A percentile compares a stretch with the other conserved stretches of the same genome.
These are phyloP conservation scores for Sergeia podlipaevii DNA, from an alignment of 208 protist species.

Conservation along the genomic window DNA sequence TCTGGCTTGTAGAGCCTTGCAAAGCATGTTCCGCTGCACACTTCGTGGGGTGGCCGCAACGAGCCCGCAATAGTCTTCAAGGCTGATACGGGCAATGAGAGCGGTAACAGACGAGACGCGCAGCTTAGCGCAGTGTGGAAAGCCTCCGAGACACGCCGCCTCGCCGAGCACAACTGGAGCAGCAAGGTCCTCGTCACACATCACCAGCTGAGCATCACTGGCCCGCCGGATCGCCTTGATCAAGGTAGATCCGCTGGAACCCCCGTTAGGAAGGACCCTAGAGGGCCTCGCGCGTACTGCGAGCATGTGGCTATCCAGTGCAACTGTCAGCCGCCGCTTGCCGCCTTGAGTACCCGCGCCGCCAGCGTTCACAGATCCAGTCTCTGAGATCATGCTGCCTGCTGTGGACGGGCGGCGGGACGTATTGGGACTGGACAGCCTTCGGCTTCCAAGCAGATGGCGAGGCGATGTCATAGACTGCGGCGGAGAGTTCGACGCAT, in stretches of 20 bases:
- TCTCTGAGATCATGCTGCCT: too few relatives aligned
- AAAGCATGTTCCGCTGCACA: constrained; percentile 42
- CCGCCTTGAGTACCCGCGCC: not conserved
- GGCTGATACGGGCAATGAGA: constrained; percentile 33
- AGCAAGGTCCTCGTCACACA: constrained; percentile 17
- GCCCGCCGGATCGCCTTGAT: constrained; percentile 1
- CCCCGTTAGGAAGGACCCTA: not conserved
- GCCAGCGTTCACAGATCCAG: not conserved
- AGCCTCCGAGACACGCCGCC: constrained; percentile 48
- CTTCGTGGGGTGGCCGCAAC: constrained; percentile 17
- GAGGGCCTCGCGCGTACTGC: not conserved
- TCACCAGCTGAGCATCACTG: not conserved
- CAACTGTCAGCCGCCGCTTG: not conserved
- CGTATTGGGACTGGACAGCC: not conserved
- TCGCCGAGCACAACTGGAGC: constrained; percentile 67
- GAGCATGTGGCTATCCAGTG: constrained; percentile 2
- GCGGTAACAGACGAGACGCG: constrained; percentile 36
- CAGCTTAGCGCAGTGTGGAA: constrained; percentile 44
- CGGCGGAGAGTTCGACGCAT: not conserved
- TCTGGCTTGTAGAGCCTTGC: constrained; percentile 38
- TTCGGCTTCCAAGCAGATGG: not conserved
- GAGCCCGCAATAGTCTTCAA: constrained; percentile 38
- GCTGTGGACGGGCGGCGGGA: not conserved
- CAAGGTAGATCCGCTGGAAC: not conserved
- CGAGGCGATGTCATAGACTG: not conserved